These are phyloP conservation scores for Halophytophthora batemanensis DNA, from an alignment of 352 stramenopile species.

Conservation along the genomic window DNA sequence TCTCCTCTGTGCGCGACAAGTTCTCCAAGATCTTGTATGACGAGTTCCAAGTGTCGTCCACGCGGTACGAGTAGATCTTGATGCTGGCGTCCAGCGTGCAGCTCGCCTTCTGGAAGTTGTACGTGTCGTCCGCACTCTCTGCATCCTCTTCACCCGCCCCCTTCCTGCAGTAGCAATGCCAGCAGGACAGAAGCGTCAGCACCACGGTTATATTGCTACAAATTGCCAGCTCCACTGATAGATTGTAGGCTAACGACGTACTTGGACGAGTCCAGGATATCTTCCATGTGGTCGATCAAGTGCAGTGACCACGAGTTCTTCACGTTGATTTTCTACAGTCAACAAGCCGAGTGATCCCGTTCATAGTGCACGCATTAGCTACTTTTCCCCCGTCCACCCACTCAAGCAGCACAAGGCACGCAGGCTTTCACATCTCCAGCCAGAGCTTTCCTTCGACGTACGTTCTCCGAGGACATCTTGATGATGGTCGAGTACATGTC, in stretches of 20 bases:
- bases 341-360: background rate
- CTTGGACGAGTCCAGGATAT: slow-evolving; percentile 82
- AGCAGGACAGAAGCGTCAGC: background rate
- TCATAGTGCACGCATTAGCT: slow-evolving; percentile 1
- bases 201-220: background rate
- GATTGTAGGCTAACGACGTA: slow-evolving; percentile 15
- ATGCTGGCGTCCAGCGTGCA: slow-evolving; percentile 98
- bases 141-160: slow-evolving; percentile 28
- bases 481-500: slow-evolving; percentile 93
- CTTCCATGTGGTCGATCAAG: slow-evolving; percentile 98
- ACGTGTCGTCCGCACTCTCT: slow-evolving; percentile 53
- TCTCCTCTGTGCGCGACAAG: slow-evolving; percentile 86
- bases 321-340: slow-evolving; percentile 95
- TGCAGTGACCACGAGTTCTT: slow-evolving; percentile 96
- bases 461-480: slow-evolving; percentile 91
- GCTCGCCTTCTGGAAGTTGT: slow-evolving; percentile 97
- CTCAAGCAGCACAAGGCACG: background rate
- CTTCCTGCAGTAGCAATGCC: slow-evolving; percentile 10
- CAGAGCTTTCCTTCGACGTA: slow-evolving; percentile 20
- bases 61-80: slow-evolving; percentile 99
- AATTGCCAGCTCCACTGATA: background rate
- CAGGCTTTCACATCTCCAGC: background rate
- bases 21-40: slow-evolving; percentile 98
- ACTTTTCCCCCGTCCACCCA: background rate
- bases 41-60: slow-evolving; percentile 97